Base-by-base conservation (phyloP, 805 yeast genomes). In the Hemisphaericaspora nanyangensis region DNA sequence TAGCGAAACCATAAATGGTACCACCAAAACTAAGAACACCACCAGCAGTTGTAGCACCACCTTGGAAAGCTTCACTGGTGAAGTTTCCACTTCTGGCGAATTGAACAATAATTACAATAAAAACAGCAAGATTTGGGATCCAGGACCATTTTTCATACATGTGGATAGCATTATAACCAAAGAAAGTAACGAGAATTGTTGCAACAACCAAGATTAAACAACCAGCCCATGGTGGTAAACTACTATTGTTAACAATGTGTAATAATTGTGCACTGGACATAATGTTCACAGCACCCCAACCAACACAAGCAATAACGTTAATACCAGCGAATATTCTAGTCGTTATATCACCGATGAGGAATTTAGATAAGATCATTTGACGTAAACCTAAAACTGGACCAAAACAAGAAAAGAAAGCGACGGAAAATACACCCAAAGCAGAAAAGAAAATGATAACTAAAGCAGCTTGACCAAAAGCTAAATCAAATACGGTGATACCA, bases 231-330 rank as follows among this genome's bases (percentile, higher is more conserved):
- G 91, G 85, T 29, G 97, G 96, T 49, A 83, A 68, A 19, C 67
- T 66, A 28, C 69, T 70, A 45, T 70, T 67, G 68, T 87, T 87
- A 44, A 90, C 82, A 56, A 84, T 78, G 63, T 82, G 80, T 43
- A 89, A 69, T 47, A 89, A 67, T 61, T 87, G 93, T 17, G 96
- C 95, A 26, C 93, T 80, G 22, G 89, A 84, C 77, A 89, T 85
- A 45, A 85, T 86, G 64, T 90, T 90, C 34, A 88, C 91, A 7
- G 95, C 87, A 63, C 93, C 85, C 97, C 97, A 90, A 52, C 97
- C 96, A 40, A 89, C 78, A 75, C 95, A 86, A 19, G 95, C 90
- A 46, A 90, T 61, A 54, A 80, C 76, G 57, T 89, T 88, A 58
- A 90, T 70, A 33, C 82, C 60, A 7, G 95, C 82, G 54, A 87